phyloP scores from a whole-genome alignment of 371 early-diverging fungal species.

The Mortierella sp. region DNA sequence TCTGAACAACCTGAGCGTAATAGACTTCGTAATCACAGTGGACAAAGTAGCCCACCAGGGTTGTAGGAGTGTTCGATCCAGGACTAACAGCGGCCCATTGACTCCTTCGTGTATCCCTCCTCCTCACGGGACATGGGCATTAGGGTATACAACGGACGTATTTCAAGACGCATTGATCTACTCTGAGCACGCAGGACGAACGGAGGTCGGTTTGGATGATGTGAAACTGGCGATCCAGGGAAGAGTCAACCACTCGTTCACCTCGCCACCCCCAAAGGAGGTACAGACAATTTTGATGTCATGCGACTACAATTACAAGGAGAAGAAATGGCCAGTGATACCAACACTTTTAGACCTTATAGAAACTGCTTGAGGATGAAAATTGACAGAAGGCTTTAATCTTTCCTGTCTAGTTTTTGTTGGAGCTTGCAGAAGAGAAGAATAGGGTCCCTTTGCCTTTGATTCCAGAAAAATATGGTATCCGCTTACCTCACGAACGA shows the following conservation, averaged over 20 bases:
- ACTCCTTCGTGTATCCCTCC: not conserved
- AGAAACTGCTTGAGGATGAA: constrained; percentile 4
- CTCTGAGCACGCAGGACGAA: constrained; percentile 92
- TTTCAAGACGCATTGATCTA: constrained; percentile 94
- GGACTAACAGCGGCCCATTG: constrained; percentile 3
- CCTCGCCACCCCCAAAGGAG: constrained; percentile 90
- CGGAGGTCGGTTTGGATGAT: constrained; percentile 89
- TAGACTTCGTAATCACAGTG: no score
- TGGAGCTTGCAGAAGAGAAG: constrained; percentile 87
- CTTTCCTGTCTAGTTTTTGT: constrained; percentile 79
- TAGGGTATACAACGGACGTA: constrained; percentile 95
- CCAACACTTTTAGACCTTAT: not conserved
- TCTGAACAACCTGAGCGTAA: not conserved
- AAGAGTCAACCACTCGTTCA: constrained; percentile 90
- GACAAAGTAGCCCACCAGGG: no score
- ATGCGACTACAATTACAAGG: not conserved
- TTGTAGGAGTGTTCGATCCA: no score
- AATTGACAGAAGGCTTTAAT: not conserved
- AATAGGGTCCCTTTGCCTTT: constrained; percentile 91
- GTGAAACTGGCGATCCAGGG: constrained; percentile 94
- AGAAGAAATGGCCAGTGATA: not conserved
- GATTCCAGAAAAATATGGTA: constrained; percentile 89
- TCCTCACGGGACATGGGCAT: not conserved
- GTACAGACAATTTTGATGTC: constrained; percentile 53
- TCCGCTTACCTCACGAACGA: constrained; percentile 93